Percentiles rank a stretch among this genome's conserved stretches.
Conservation (phyloP, 1,284 basidiomycete species). For the Waitea zeae region DNA sequence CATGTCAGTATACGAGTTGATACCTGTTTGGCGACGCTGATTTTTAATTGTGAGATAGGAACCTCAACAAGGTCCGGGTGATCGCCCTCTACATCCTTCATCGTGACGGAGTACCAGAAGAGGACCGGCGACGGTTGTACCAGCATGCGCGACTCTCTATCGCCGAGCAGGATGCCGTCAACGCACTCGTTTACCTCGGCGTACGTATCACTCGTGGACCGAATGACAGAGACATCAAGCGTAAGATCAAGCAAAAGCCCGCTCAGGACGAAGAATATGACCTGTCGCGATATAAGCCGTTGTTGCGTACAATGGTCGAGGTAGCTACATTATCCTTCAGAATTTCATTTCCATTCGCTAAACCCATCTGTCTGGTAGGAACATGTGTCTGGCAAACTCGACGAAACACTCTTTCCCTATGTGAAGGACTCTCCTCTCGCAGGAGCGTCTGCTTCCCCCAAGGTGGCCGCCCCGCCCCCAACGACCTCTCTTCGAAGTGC, state of each 20-base stretch:
- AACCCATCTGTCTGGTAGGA: conserved; percentile 34
- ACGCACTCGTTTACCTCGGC: conserved; percentile 76
- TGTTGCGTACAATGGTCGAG: conserved; percentile 53
- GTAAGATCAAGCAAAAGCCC: conserved; percentile 66
- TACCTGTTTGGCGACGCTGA: background rate
- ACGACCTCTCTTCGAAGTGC: conserved; percentile 69
- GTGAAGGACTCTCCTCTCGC: conserved; percentile 71
- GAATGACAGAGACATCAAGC: conserved; percentile 59
- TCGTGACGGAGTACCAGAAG: conserved; percentile 94
- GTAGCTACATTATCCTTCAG: conserved; percentile 6
- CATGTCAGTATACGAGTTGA: conserved; percentile 36
- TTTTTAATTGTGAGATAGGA: conserved; percentile 27
- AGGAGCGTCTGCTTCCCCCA: conserved; percentile 20
- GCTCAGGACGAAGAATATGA: conserved; percentile 82
- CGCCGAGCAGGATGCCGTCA: conserved; percentile 88
- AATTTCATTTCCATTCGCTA: background rate
- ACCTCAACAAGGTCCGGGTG: conserved; percentile 87
- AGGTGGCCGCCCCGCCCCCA: conserved; percentile 27
- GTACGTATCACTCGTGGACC: conserved; percentile 64
- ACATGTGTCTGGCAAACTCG: conserved; percentile 65
- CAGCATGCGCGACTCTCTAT: conserved; percentile 88
- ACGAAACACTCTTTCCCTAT: conserved; percentile 75
- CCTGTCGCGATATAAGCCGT: conserved; percentile 85
- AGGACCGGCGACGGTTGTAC: conserved; percentile 86
- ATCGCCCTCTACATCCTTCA: conserved; percentile 93